Evolutionary conservation across 1,284 basidiomycete genomes (phyloP), one percentile per base, ranked within the genome.

Genomic region (Trametes versicolor): DNA sequence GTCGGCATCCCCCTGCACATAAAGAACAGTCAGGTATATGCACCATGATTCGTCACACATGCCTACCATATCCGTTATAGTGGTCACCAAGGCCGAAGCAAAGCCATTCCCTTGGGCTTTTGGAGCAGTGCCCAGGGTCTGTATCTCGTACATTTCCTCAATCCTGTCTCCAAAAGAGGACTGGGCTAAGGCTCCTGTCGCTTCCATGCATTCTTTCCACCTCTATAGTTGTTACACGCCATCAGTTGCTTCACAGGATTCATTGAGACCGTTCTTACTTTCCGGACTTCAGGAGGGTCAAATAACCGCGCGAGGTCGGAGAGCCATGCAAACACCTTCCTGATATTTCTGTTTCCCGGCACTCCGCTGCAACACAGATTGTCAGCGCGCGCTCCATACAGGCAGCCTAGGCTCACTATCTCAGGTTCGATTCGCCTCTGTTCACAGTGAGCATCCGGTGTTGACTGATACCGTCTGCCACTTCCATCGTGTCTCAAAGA

Each of bases 71-170:
- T 23, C 58, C 4, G 50, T 60, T 25, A 52, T 37, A 15, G 58
- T 50, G 19, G 19, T 60, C 3, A 60, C 58, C 37, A 39, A 17
- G 10, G 37, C 37, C 37, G 37, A 39, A 12, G 37, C 37, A 39
- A 39, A 39, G 37, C 37, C 37, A 4, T 39, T 4, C 15, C 37
- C 37, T 17, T 39, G 37, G 5, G 37, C 41, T 25, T 41, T 49
- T 12, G 49, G 58, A 15, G 36, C 48, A 13, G 58, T 60, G 2
- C 9, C 58, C 36, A 60, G 47, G 7, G n/a, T 21, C 8, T 43
- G 25, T 6, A 60, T 51, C 37, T 60, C 36, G 41, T 51, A 51
- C 58, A 60, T 60, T 2, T 60, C 37, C n/a, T 43, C 27, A 27
- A n/a, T 15, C 21, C 27, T 43, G 25, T 43, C 58, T 3, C 58